These are phyloP conservation scores for Avicennia marina DNA, from an alignment of 257 asterid species.

Conservation along the genomic window DNA sequence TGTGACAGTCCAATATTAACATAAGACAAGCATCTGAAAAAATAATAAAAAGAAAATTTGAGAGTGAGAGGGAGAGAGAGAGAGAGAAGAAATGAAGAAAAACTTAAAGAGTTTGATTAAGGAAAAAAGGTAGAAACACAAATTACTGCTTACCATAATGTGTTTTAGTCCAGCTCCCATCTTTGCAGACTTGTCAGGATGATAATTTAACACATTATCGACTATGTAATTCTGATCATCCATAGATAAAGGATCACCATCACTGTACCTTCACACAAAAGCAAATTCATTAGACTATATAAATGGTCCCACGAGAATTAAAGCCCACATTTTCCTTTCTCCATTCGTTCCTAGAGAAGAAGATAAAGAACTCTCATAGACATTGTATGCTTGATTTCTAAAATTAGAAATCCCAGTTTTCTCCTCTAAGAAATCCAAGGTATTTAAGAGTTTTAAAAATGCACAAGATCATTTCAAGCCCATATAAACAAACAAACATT, in stretches of 20 bases:
- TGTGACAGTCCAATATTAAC: conserved; percentile 33
- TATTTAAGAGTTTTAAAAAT: too few relatives aligned
- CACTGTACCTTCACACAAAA: conserved; percentile 58
- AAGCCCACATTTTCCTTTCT: conserved; percentile 3
- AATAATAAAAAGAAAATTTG: too few relatives aligned
- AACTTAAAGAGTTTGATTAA: neutral
- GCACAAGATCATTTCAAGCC: too few relatives aligned
- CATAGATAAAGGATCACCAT: conserved; percentile 71
- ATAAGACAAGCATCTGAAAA: too few relatives aligned
- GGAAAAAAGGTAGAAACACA: neutral
- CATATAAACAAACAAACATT: too few relatives aligned
- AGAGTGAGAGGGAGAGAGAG: neutral
- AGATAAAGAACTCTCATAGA: conserved; percentile 5
- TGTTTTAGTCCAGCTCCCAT: conserved; percentile 73
- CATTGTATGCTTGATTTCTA: too few relatives aligned
- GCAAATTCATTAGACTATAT: too few relatives aligned
- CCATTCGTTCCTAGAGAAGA: neutral
- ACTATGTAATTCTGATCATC: conserved; percentile 77
- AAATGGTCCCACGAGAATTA: too few relatives aligned
- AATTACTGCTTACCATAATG: conserved; percentile 49
- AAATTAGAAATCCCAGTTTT: too few relatives aligned
- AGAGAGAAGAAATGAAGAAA: neutral
- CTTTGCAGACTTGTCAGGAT: conserved; percentile 78
- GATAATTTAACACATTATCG: conserved; percentile 71
- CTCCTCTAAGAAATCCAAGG: too few relatives aligned